phyloP scores from a whole-genome alignment of 805 yeast species.

The Starmerella tilneyi region DNA sequence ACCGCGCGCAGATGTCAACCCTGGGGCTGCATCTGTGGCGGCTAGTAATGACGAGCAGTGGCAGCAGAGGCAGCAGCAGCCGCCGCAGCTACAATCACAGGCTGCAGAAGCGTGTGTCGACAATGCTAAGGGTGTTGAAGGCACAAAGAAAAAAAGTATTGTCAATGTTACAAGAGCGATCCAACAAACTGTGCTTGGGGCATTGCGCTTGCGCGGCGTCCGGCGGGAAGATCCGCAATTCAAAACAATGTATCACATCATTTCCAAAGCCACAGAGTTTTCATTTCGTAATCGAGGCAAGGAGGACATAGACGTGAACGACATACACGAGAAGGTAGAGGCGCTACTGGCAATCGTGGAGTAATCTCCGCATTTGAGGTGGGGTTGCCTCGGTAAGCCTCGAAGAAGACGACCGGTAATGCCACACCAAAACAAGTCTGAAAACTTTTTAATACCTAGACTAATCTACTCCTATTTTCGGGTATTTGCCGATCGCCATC shows the following conservation, averaged over 20 bases:
- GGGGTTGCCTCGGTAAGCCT: too few species aligned
- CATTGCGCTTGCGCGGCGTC: slow-evolving; percentile 32
- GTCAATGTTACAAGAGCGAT: slow-evolving; percentile 16
- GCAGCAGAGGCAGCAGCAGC: neutral
- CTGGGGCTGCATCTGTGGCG: neutral
- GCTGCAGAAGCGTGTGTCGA: too few species aligned
- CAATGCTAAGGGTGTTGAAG: too few species aligned
- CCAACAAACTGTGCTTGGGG: slow-evolving; percentile 30
- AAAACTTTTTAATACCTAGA: too few species aligned
- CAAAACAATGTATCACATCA: slow-evolving; percentile 26
- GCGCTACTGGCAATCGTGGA: slow-evolving; percentile 20
- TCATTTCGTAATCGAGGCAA: slow-evolving; percentile 25
- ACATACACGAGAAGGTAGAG: slow-evolving; percentile 24
- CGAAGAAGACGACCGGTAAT: too few species aligned
- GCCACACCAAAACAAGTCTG: too few species aligned
- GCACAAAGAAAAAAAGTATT: too few species aligned
- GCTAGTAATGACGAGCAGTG: neutral
- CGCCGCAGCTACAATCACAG: neutral
- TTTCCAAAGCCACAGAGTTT: slow-evolving; percentile 26
- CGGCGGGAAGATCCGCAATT: slow-evolving; percentile 26
- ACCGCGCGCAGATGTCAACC: neutral
- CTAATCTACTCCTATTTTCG: too few species aligned
- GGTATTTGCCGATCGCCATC: too few species aligned
- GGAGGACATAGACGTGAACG: slow-evolving; percentile 9
- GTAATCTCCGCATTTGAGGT: too few species aligned